Percentiles rank a stretch among this genome's conserved stretches.
These are phyloP conservation scores for Sanghuangporus baumii DNA, from an alignment of 1,284 basidiomycete species.

Conservation along the genomic window DNA sequence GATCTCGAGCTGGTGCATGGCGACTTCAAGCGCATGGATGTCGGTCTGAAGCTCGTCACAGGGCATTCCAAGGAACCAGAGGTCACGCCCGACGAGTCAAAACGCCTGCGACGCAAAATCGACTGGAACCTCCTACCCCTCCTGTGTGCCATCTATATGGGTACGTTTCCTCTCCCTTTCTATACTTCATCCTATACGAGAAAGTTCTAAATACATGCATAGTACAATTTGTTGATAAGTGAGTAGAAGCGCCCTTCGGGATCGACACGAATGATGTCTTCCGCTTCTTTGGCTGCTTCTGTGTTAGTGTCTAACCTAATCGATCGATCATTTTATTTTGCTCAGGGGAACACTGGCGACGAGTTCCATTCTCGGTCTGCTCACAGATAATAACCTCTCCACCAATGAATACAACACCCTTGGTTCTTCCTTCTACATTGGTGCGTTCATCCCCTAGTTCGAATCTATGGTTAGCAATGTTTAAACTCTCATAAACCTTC, in stretches of 20 bases:
- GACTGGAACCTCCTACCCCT: constrained; percentile 25
- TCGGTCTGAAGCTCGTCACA: constrained; percentile 21
- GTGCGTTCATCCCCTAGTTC: neutral
- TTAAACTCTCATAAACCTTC: neutral
- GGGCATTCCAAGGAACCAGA: constrained; percentile 20
- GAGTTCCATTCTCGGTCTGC: constrained; percentile 25
- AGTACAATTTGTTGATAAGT: constrained; percentile 28
- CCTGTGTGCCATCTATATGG: constrained; percentile 25
- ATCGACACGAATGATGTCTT: neutral
- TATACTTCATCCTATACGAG: neutral
- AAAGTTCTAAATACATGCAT: neutral
- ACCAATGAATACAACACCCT: constrained; percentile 26
- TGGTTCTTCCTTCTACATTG: constrained; percentile 30
- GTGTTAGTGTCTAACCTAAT: neutral
- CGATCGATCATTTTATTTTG: neutral
- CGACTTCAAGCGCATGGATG: constrained; percentile 20
- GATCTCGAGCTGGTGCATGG: constrained; percentile 12
- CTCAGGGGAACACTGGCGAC: constrained; percentile 23
- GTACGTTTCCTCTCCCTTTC: constrained; percentile 18
- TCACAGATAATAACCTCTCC: constrained; percentile 24
- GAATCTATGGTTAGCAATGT: neutral
- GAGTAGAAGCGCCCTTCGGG: constrained; percentile 2
- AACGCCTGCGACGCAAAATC: constrained; percentile 22
- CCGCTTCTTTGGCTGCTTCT: neutral
- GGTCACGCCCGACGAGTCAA: constrained; percentile 19